Percentiles rank a stretch among this genome's conserved stretches.
These are phyloP conservation scores for Sordariomycetes sp. DNA, from an alignment of 2,329 filamentous ascomycete species.

Conservation along the genomic window DNA sequence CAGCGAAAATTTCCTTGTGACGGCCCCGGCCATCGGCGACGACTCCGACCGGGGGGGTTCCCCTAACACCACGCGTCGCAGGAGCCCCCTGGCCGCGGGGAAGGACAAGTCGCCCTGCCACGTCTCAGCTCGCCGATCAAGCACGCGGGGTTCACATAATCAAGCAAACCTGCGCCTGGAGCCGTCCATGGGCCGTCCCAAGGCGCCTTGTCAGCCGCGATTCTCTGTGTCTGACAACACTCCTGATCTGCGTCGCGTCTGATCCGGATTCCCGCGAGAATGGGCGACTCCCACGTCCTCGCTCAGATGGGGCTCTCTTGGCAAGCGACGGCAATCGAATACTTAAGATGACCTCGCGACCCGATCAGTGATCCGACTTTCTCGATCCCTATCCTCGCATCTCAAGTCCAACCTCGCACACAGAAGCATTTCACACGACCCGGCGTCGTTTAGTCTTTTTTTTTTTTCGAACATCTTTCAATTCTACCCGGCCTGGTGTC, in stretches of 20 bases:
- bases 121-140: not conserved
- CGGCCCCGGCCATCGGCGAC: not conserved
- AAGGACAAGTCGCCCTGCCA: not conserved
- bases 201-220: no score
- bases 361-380: not conserved
- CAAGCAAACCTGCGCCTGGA: not conserved
- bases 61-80: not conserved
- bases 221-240: no score
- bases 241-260: not conserved
- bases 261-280: not conserved
- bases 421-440: not conserved
- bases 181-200: not conserved
- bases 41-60: not conserved
- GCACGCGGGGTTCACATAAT: not conserved
- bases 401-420: not conserved
- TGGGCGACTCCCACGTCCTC: not conserved
- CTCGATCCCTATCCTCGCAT: not conserved
- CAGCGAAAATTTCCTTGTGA: not conserved
- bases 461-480: not conserved
- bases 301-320: not conserved
- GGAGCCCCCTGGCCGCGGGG: not conserved
- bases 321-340: not conserved
- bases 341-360: not conserved
- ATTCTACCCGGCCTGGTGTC: conserved; percentile 9
- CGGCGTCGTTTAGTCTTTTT: not conserved